Evolutionary conservation across 129 eudicot species (phyloP).

Genomic region (Calendula officinalis): DNA sequence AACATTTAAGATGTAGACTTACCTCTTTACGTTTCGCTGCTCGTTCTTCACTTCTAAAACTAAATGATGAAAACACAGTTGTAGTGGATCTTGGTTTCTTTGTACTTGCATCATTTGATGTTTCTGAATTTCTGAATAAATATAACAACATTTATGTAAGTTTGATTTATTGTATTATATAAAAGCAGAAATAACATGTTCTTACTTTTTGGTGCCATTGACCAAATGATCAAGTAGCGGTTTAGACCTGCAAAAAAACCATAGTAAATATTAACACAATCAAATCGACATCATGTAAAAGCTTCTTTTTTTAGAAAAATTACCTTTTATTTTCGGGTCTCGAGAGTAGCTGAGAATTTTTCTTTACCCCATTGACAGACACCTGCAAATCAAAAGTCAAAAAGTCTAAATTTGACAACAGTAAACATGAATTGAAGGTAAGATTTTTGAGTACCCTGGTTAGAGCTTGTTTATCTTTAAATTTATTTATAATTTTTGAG

Average conservation of each 20-base stretch:
- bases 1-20: conserved; percentile 20
- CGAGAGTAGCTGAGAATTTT: conserved; percentile 32
- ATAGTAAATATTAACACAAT: conserved; percentile 1
- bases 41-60: conserved; percentile 81
- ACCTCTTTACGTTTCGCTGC: conserved; percentile 91
- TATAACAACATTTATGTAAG: background rate
- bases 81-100: conserved; percentile 44
- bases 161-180: background rate
- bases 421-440: background rate
- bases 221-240: conserved; percentile 16
- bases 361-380: conserved; percentile 38
- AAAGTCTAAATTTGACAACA: conserved; percentile 1
- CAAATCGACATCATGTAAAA: background rate
- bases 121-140: conserved; percentile 39
- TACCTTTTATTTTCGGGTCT: conserved; percentile 57
- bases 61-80: conserved; percentile 50
- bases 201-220: conserved; percentile 44
- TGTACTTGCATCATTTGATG: conserved; percentile 30
- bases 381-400: conserved; percentile 41
- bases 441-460: conserved; percentile 45
- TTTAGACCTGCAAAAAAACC: conserved; percentile 35
- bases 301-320: background rate
- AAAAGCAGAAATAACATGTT: background rate
- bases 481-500: conserved; percentile 39
- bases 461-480: conserved; percentile 44